Evolutionary conservation across 148 eudicot species (phyloP), one percentile per base, ranked within the genome.

Genomic region (Vaccinium corymbosum): DNA sequence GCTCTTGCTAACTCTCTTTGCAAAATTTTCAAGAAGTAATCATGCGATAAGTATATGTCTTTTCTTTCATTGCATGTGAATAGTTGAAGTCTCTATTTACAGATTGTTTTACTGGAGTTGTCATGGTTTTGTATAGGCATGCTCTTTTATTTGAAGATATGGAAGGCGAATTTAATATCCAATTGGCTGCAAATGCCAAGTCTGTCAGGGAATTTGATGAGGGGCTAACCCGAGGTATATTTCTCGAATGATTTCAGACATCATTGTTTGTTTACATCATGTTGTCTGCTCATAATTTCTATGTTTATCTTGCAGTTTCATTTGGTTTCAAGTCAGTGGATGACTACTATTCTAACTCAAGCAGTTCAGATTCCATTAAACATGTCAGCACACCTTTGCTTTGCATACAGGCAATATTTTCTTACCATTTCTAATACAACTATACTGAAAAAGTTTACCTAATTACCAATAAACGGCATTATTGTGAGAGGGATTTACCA

Each of bases 281-380:
- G 70, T 20, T 49, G 22, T 17, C 70, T 49, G 61, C 84, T 88
- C 53, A 81, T 50, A 68, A 20, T 20, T 84, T 83, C 66, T 81
- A 35, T 80, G 19, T 79, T 62, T 80, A 66, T 73, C 55, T 79
- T 84, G 89, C 97, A 96, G 99, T 96, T 82, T 94, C 95, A 84
- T 96, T 96, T 91, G 99, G 99, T 78, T 96, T 94, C 92, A 93
- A 93, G 91, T 94, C 99, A 48, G 99, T 91, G 51, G 99, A 96
- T 89, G 99, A 96, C 71, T 96, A 96, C 89, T 96, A 96, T 85
- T 87, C 88, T 16, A 89, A 92, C 62, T 93, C 99, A 27, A 89
- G 98, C 91, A 96, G 99, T 89, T 90, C 99, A 80, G 97, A 93
- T 88, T 89, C 94, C 86, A 92, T 96, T 81, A 92, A 89, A 83